Base-by-base conservation (phyloP, 805 yeast species). In the Nadsonia fulvescens region DNA sequence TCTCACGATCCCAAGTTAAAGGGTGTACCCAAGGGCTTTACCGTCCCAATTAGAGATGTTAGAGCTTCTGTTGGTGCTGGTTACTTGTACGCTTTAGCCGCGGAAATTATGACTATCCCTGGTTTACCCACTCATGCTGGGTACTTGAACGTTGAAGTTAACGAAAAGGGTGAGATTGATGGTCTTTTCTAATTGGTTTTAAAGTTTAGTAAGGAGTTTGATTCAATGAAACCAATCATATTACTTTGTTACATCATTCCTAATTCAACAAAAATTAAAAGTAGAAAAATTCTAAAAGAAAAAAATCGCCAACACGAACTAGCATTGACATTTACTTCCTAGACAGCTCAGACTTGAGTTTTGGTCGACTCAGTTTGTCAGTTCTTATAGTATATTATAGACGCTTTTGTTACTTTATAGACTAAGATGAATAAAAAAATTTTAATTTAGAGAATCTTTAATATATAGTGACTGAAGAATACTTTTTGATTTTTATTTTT, bases 11-110 rank as follows among this genome's bases (percentile, higher is more conserved):
- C 96, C 22, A 58, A 67, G 12, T 64, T 89, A 51, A 83, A 83
- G 58, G 94, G 94, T 47, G 94, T 81, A 22, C 98, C 98, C 37
- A 20, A 21, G 25, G 94, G 92, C 6, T 86, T 83, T 60, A 76
- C 70, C 10, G 77, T 86, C 49, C 96, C 98, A 26, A 81, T 86
- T 41, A 68, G 92, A 50, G 98, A 86, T 42, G 78, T 86, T 36
- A 74, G 92, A 53, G 83, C 86, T 20, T 75, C 93, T 18, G 78
- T 79, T 30, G 98, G 98, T 53, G 96, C 95, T 24, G 95, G 95
- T 6, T 86, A 86, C 54, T 62, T 86, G 47, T 89, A 86, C 46
- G 96, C 96, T 2, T 63, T 86, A 41, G 95, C 95, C 10, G 95
- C 92, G 30, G 93, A 86, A 53, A 86, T 86, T 43, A 82, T 76